Evolutionary conservation across 495 filamentous ascomycete genomes (phyloP).

Genomic region (Hypoxylon fuscum): DNA sequence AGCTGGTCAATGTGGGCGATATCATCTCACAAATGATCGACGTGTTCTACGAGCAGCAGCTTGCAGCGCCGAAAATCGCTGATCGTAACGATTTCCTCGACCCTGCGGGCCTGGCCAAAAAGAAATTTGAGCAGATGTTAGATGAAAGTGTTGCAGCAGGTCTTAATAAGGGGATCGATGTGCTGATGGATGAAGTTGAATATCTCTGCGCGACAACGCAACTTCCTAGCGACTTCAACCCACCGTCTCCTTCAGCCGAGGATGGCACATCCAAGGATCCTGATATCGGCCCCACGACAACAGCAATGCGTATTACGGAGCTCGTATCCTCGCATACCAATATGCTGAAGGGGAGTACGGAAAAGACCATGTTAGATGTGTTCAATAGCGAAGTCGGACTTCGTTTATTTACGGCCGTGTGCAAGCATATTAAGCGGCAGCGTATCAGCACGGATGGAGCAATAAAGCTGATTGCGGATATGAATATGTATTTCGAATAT

Average conservation of each 20-base stretch:
- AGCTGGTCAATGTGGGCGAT: slow-evolving; percentile 97
- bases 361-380: slow-evolving; percentile 97
- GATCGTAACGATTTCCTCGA: slow-evolving; percentile 95
- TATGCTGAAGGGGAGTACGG: slow-evolving; percentile 91
- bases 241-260: slow-evolving; percentile 47
- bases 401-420: slow-evolving; percentile 86
- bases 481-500: slow-evolving; percentile 92
- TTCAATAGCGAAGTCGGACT: slow-evolving; percentile 98
- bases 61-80: slow-evolving; percentile 80
- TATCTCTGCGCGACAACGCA: slow-evolving; percentile 93
- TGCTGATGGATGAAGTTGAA: slow-evolving; percentile 98
- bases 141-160: slow-evolving; percentile 97
- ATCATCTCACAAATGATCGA: slow-evolving; percentile 99
- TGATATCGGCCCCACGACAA: slow-evolving; percentile 83
- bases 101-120: slow-evolving; percentile 91
- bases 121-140: slow-evolving; percentile 98
- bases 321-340: slow-evolving; percentile 86
- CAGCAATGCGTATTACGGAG: slow-evolving; percentile 81
- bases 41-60: slow-evolving; percentile 96
- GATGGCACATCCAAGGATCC: slow-evolving; percentile 41
- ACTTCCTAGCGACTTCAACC: slow-evolving; percentile 89
- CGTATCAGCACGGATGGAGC: slow-evolving; percentile 90
- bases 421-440: slow-evolving; percentile 97
- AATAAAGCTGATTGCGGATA: slow-evolving; percentile 92
- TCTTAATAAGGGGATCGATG: slow-evolving; percentile 96